Base-by-base conservation (phyloP, 2,329 filamentous ascomycete species). In the Hypoxylon sp. region DNA sequence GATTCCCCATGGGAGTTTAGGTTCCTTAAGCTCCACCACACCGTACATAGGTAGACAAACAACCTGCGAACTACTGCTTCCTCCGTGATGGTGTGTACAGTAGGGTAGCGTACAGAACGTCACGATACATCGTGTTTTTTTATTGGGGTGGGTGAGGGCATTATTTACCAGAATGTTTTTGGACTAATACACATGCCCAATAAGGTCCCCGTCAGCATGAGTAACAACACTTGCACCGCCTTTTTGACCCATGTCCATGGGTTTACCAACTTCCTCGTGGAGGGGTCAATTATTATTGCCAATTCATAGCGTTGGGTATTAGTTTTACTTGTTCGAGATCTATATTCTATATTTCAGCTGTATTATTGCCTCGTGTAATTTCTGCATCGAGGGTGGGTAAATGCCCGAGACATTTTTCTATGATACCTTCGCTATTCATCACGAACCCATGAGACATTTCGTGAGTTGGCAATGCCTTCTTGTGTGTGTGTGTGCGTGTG, bases 401-500 rank as follows among this genome's bases (percentile, higher is more conserved):
- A 52, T 37, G 43, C 51, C 51, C 53, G 48, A 56, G 43, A 56
- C 46, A 50, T 49, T n/a, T n/a, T n/a, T n/a, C n/a, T n/a, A n/a
- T n/a, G n/a, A n/a, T 31, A 34, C 32, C 26, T 27, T 37, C 31
- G 13, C 12, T 30, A 23, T 25, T 37, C 7, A 48, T 43, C 29
- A 36, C 34, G 31, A 49, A 36, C 35, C 44, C 29, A 44, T 49
- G 47, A 49, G 42, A 45, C 43, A 34, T n/a, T 35, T 44, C 27
- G 30, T 48, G 35, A 42, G 34, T 30, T 29, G 34, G 34, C 27
- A 34, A 37, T 44, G 40, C 37, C n/a, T n/a, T n/a, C n/a, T n/a
- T n/a, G n/a, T n/a, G n/a, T n/a, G n/a, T n/a, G n/a, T n/a, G n/a
- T n/a, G n/a, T n/a, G n/a, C n/a, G 12, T 38, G 5, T 46, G 26